Evolutionary conservation across 257 asterid genomes (phyloP), one percentile per base, ranked within the genome.

Genomic region (Parsonsia alboflavescens): DNA sequence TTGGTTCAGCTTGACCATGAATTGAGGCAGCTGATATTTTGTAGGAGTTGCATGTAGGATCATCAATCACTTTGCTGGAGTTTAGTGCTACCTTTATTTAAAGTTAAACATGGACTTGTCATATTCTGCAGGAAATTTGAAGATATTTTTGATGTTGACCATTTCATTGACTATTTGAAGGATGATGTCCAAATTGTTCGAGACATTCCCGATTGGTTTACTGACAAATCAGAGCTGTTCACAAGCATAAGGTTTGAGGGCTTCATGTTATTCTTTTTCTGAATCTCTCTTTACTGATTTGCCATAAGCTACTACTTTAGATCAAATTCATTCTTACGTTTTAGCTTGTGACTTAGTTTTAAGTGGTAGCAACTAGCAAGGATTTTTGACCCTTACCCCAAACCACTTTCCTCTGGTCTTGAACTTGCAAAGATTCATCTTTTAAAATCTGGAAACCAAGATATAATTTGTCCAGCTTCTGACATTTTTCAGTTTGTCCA

Each of bases 91-190:
- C 28, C 48, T 73, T 28, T n/a, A n/a, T n/a, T n/a, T n/a, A n/a
- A n/a, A 28, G 17, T 63, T 58, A 75, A 70, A 75, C 68, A 16
- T 62, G 59, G 10, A 54, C 54, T 54, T 45, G 33, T 67, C 41
- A 66, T 24, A 74, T 56, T 53, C 73, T 88, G 88, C 98, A 95
- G 99, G 92, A 92, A 95, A 87, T 91, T 95, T 54, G 98, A 92
- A 87, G 99, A 95, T 82, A 92, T 95, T 77, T 95, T 95, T 76
- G 98, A 92, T 77, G 99, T 95, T 16, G 97, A 91, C 82, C 99
- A 95, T 81, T 95, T 95, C 82, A 87, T 92, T 79, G 93, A 92
- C 83, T 95, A 92, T 82, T 88, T 95, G 84, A 92, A 86, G 88
- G 85, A 91, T 77, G 99, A 92, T 77, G 97, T 95, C 68, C 91